Conservation (phyloP, 148 eudicot genomes). For the Dianthus caryophyllus region DNA sequence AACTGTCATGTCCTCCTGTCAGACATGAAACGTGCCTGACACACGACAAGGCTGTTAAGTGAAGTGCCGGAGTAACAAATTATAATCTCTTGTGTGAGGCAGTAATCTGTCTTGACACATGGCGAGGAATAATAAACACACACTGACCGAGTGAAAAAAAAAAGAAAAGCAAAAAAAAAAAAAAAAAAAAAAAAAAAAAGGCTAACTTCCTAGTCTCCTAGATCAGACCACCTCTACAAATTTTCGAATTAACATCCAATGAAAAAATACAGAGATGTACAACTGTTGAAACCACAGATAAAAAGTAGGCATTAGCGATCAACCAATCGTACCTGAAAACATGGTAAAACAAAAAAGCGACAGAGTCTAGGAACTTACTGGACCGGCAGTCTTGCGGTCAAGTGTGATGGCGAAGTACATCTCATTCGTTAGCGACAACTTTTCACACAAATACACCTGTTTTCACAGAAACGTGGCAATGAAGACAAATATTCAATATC, state of each 20-base stretch:
- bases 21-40: too few relatives aligned
- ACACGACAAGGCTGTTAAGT: too few relatives aligned
- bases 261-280: background rate
- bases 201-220: too few relatives aligned
- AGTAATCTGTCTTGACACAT: background rate
- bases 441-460: constrained; percentile 90
- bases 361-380: constrained; percentile 52
- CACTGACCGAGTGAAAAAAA: background rate
- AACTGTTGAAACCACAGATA: background rate
- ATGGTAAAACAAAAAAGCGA: background rate
- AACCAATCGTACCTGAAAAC: background rate
- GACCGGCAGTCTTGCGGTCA: constrained; percentile 84
- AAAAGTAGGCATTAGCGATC: background rate
- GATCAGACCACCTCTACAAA: too few relatives aligned
- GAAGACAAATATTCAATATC: background rate
- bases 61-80: too few relatives aligned
- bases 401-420: constrained; percentile 98
- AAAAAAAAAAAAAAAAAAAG: too few relatives aligned
- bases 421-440: constrained; percentile 79
- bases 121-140: background rate
- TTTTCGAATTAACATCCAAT: too few relatives aligned
- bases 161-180: too few relatives aligned
- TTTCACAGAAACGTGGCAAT: background rate
- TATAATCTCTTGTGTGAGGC: background rate
- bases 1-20: too few relatives aligned